Evolutionary conservation across 2,329 filamentous ascomycete species (phyloP).

Genomic region (Cercospora beticola): DNA sequence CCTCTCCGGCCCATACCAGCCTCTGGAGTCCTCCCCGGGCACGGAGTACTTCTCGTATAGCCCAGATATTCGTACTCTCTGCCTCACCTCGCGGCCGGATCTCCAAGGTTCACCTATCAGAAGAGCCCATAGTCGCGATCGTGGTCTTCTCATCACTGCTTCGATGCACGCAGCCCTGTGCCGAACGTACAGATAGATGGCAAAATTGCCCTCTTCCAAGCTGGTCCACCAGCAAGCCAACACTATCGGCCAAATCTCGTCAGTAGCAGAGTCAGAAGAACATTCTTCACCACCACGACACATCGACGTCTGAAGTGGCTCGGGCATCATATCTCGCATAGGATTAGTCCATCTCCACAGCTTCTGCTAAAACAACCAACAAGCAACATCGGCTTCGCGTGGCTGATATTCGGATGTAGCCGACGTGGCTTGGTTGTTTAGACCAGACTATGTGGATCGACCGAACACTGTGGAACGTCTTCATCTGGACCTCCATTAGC

Average conservation of each 20-base stretch:
- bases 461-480: neutral
- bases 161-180: neutral
- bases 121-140: neutral
- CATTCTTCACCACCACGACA: neutral
- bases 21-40: neutral
- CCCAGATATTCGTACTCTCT: neutral
- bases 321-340: neutral
- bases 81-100: neutral
- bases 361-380: neutral
- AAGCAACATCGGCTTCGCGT: neutral
- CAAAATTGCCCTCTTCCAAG: neutral
- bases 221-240: neutral
- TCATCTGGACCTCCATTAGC: neutral
- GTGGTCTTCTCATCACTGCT: neutral
- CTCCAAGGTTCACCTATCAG: neutral
- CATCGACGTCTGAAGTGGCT: neutral
- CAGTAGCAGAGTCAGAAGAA: neutral
- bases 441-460: neutral
- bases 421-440: neutral
- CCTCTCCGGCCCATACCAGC: neutral
- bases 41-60: neutral
- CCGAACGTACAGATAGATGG: neutral
- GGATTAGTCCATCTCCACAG: neutral
- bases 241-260: neutral
- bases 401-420: neutral